Evolutionary conservation across 306 rosid species (phyloP).

Genomic region (Quercus engelmannii): DNA sequence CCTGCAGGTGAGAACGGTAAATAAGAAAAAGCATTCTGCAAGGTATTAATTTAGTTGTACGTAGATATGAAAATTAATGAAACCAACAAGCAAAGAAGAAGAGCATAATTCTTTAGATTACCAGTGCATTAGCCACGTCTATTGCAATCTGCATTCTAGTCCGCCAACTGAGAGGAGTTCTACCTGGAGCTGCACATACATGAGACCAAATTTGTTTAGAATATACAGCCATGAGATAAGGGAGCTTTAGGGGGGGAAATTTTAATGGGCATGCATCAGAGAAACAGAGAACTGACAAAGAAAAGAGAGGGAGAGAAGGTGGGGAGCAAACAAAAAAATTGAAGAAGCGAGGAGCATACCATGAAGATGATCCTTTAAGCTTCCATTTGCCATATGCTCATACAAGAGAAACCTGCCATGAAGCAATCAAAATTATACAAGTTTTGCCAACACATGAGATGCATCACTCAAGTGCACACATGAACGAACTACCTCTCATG

Average conservation of each 20-base stretch:
- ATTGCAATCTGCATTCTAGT: constrained; percentile 85
- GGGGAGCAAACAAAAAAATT: background rate
- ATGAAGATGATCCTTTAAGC: constrained; percentile 98
- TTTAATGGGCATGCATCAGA: background rate
- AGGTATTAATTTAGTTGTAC: background rate
- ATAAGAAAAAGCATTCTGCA: constrained; percentile 10
- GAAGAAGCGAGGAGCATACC: constrained; percentile 53
- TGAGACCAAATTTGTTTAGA: constrained; percentile 16
- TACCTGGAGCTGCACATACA: constrained; percentile 62
- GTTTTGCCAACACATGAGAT: constrained; percentile 18
- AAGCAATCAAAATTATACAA: constrained; percentile 27
- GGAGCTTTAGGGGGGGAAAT: background rate
- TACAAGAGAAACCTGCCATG: constrained; percentile 86
- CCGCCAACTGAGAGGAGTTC: constrained; percentile 82
- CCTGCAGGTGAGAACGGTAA: constrained; percentile 54
- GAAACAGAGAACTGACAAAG: background rate
- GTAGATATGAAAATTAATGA: constrained; percentile 1
- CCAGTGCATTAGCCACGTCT: constrained; percentile 96
- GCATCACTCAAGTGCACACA: constrained; percentile 17
- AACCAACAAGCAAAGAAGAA: constrained; percentile 9
- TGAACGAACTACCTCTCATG: constrained; percentile 64
- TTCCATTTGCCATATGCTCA: constrained; percentile 96
- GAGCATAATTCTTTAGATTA: constrained; percentile 33
- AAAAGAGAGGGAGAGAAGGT: background rate
- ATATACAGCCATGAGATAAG: constrained; percentile 3